These are phyloP conservation scores for Tuber magnatum DNA, from an alignment of 495 filamentous ascomycete genomes.

Conservation along the genomic window DNA sequence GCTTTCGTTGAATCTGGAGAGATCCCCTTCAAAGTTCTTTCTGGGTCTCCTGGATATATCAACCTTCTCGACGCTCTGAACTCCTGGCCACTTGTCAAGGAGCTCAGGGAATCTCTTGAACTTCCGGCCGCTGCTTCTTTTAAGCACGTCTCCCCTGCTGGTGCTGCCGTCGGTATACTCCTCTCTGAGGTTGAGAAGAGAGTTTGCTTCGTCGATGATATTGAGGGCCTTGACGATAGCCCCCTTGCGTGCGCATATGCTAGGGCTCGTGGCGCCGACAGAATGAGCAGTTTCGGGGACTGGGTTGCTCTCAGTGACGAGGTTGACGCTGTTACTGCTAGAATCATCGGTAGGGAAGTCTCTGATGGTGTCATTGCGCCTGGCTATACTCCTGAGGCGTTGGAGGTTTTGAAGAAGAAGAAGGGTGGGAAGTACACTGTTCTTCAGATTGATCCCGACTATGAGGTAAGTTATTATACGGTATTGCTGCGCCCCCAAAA, in stretches of 20 bases:
- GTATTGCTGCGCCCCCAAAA: not conserved
- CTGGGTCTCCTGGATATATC: slow-evolving; percentile 88
- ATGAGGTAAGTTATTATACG: slow-evolving; percentile 45
- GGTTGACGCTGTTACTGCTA: slow-evolving; percentile 84
- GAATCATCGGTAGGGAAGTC: slow-evolving; percentile 94
- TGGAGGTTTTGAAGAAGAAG: slow-evolving; percentile 93
- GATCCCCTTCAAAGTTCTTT: slow-evolving; percentile 94
- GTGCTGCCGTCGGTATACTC: slow-evolving; percentile 84
- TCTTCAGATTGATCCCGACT: slow-evolving; percentile 85
- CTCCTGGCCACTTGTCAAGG: slow-evolving; percentile 93
- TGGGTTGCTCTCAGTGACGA: slow-evolving; percentile 85
- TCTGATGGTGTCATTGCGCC: slow-evolving; percentile 95
- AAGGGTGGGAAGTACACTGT: slow-evolving; percentile 96
- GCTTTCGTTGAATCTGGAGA: slow-evolving; percentile 64
- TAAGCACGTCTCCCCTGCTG: slow-evolving; percentile 97
- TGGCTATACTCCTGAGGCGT: slow-evolving; percentile 70
- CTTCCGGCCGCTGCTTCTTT: slow-evolving; percentile 94
- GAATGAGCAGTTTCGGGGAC: slow-evolving; percentile 96
- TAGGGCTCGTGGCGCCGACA: slow-evolving; percentile 85
- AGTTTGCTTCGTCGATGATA: slow-evolving; percentile 97
- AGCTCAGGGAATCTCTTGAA: slow-evolving; percentile 78
- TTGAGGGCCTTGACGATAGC: slow-evolving; percentile 76
- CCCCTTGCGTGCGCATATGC: slow-evolving; percentile 88
- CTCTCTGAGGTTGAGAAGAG: slow-evolving; percentile 81
- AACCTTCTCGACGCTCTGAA: slow-evolving; percentile 96